phyloP scores from a whole-genome alignment of 352 stramenopile species.

The Blastocystis sp. region DNA sequence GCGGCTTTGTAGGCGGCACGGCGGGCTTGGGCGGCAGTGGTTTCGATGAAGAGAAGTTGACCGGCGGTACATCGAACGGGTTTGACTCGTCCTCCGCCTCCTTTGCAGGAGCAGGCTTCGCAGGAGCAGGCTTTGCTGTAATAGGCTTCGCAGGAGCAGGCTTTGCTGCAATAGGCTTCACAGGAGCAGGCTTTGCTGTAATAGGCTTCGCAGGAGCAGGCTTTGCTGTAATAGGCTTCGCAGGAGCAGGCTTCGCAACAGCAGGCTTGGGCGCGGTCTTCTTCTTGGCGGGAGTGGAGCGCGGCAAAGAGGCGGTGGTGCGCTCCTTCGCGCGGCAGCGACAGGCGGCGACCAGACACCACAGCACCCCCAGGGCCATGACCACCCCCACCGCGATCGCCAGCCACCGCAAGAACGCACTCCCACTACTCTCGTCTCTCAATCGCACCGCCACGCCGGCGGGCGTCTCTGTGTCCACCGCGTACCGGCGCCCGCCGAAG shows the following conservation, averaged over 20 bases:
- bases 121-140: background rate
- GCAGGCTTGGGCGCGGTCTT: background rate
- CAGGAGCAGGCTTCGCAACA: background rate
- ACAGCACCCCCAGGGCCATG: background rate
- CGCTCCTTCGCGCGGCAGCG: background rate
- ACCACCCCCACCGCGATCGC: background rate
- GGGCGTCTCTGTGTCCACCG: background rate
- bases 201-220: background rate
- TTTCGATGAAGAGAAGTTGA: no score
- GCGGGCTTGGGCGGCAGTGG: no score
- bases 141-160: background rate
- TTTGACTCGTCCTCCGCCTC: no score
- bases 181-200: background rate
- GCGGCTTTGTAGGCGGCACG: no score
- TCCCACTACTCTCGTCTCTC: background rate
- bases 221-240: background rate
- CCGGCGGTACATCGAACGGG: no score
- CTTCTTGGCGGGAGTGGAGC: background rate
- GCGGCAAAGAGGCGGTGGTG: background rate
- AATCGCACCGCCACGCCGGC: background rate
- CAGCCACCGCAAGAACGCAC: background rate
- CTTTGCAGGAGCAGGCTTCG: background rate
- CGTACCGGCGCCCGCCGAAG: background rate
- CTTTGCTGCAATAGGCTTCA: background rate
- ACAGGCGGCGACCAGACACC: background rate